phyloP scores from a whole-genome alignment of 805 yeast species.

The Metschnikowia peoriensis region DNA sequence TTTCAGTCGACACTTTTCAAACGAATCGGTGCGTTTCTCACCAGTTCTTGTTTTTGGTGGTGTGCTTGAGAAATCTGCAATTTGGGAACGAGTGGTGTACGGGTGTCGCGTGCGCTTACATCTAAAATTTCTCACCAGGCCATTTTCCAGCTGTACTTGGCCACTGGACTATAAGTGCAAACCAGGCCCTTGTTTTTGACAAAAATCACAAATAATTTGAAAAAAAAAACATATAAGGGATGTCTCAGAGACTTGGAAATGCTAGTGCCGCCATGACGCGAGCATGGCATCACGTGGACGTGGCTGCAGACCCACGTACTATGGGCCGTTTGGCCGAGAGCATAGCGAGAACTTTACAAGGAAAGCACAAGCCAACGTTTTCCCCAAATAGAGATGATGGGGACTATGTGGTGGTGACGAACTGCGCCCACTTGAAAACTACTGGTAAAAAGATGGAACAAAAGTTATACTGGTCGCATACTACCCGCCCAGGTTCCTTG shows the following conservation, averaged over 20 bases:
- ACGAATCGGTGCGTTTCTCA: no score
- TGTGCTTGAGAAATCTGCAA: not conserved
- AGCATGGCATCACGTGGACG: constrained; percentile 94
- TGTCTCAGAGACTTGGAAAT: constrained; percentile 50
- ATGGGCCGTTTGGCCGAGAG: constrained; percentile 89
- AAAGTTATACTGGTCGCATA: constrained; percentile 86
- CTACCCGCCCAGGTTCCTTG: constrained; percentile 85
- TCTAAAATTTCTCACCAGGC: not conserved
- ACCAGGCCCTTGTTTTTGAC: not conserved
- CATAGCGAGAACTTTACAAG: constrained; percentile 85
- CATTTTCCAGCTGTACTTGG: not conserved
- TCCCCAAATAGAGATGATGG: constrained; percentile 80
- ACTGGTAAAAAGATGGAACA: constrained; percentile 83
- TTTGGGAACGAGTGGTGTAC: not conserved
- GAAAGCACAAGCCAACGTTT: constrained; percentile 94
- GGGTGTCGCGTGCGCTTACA: not conserved
- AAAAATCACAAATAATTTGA: not conserved
- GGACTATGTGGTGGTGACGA: constrained; percentile 95
- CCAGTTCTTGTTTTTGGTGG: not conserved
- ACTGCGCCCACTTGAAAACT: constrained; percentile 76
- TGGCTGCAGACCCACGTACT: constrained; percentile 79
- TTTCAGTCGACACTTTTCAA: not conserved
- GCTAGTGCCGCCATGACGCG: constrained; percentile 78
- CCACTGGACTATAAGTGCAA: not conserved
- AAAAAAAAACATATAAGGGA: no score